These are phyloP conservation scores for Inonotus hispidus DNA, from an alignment of 1,284 basidiomycete genomes.

Conservation along the genomic window DNA sequence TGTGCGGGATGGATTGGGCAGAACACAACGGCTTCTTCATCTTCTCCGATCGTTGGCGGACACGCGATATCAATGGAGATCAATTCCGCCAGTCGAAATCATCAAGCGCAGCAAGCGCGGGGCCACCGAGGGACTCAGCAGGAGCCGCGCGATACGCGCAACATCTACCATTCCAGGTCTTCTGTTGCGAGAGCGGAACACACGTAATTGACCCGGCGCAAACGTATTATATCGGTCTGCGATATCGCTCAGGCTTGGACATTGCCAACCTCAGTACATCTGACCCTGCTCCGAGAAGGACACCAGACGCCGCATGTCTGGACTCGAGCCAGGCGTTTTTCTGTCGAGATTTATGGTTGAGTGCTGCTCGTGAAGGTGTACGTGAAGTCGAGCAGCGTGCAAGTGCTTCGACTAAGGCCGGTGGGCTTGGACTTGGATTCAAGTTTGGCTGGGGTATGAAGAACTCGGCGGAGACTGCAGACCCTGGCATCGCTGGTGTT, in stretches of 20 bases:
- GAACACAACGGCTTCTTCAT: constrained; percentile 95
- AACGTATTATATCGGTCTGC: constrained; percentile 85
- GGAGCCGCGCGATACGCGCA: constrained; percentile 81
- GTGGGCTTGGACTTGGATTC: constrained; percentile 21
- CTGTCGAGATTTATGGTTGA: constrained; percentile 89
- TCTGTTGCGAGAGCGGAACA: constrained; percentile 94
- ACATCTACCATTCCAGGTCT: constrained; percentile 93
- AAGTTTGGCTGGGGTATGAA: constrained; percentile 17
- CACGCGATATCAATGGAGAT: constrained; percentile 92
- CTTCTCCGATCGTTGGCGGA: constrained; percentile 94
- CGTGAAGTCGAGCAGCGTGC: constrained; percentile 30
- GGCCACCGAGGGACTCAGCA: constrained; percentile 79
- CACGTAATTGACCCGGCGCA: constrained; percentile 92
- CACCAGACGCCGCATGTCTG: constrained; percentile 79
- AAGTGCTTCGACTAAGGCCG: constrained; percentile 18
- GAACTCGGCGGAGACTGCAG: constrained; percentile 20
- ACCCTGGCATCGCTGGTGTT: constrained; percentile 12
- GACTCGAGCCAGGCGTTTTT: constrained; percentile 95
- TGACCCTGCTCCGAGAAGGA: constrained; percentile 51
- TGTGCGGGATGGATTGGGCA: constrained; percentile 98
- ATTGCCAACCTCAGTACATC: constrained; percentile 71
- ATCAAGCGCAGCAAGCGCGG: constrained; percentile 82
- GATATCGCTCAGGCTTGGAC: constrained; percentile 73
- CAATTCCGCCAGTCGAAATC: constrained; percentile 94
- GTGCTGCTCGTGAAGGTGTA: constrained; percentile 72